A percentile compares a stretch with the other conserved stretches of the same genome.
Conservation (phyloP, 352 stramenopile genomes). For the Globisporangium iwayamae region DNA sequence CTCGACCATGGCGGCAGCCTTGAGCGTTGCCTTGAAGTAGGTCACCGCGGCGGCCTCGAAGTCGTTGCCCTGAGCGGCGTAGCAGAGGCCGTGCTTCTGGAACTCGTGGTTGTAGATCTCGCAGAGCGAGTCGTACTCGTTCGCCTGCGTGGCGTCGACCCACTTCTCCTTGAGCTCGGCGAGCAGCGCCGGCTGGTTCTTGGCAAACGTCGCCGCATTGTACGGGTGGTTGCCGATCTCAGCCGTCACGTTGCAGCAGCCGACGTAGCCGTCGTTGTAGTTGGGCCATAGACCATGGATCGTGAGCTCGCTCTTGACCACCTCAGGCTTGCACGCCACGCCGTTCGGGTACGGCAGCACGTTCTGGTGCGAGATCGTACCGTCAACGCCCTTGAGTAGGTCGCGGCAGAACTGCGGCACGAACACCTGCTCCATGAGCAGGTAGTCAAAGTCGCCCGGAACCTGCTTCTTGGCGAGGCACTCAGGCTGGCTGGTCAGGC, state of each 20-base stretch:
- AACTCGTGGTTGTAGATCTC: conserved; percentile 88
- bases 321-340: conserved; percentile 38
- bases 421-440: conserved; percentile 76
- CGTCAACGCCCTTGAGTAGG: conserved; percentile 64
- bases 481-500: conserved; percentile 42
- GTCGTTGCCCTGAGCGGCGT: conserved; percentile 31
- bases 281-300: conserved; percentile 80
- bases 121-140: conserved; percentile 41
- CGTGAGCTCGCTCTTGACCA: conserved; percentile 54
- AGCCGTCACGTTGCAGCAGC: conserved; percentile 63
- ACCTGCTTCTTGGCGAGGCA: conserved; percentile 65
- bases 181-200: conserved; percentile 48
- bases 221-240: conserved; percentile 55
- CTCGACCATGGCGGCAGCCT: conserved; percentile 12
- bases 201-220: conserved; percentile 38
- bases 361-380: conserved; percentile 78
- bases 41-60: conserved; percentile 16
- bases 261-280: conserved; percentile 70
- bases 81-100: conserved; percentile 86
- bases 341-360: conserved; percentile 61
- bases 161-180: conserved; percentile 56
- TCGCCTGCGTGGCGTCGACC: conserved; percentile 30
- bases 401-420: conserved; percentile 83
- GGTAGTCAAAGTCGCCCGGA: conserved; percentile 74
- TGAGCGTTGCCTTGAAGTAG: conserved; percentile 21